Evolutionary conservation across 352 stramenopile species (phyloP).

Genomic region (Phytophthora melonis): DNA sequence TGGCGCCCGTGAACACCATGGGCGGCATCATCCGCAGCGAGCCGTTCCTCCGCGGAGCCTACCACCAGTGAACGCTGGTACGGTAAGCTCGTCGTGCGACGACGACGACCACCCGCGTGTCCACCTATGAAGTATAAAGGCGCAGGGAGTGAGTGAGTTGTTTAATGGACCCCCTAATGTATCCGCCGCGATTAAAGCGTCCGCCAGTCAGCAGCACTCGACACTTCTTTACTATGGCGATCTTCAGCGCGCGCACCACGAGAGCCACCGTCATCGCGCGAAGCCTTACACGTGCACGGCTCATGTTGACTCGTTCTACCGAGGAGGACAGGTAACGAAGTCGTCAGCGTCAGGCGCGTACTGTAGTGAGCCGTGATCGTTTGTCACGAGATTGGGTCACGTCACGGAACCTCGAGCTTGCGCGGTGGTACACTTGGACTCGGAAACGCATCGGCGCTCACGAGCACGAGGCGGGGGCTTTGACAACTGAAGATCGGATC

Average conservation of each 20-base stretch:
- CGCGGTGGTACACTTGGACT: conserved; percentile 25
- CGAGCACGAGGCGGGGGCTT: background rate
- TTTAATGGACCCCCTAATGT: conserved; percentile 23
- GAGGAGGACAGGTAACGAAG: background rate
- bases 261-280: conserved; percentile 1
- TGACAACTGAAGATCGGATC: conserved; percentile 35
- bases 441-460: conserved; percentile 15
- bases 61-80: conserved; percentile 27
- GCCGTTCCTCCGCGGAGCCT: conserved; percentile 38
- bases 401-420: conserved; percentile 1
- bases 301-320: conserved; percentile 20
- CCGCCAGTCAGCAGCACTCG: background rate
- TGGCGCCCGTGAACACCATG: conserved; percentile 29
- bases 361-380: conserved; percentile 4
- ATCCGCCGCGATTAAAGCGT: conserved; percentile 16
- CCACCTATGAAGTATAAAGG: too few species aligned
- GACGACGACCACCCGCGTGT: background rate
- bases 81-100: background rate
- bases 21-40: conserved; percentile 42
- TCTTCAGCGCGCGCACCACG: too few species aligned
- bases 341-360: background rate
- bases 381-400: conserved; percentile 24
- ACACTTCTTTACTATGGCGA: conserved; percentile 27
- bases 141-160: background rate
- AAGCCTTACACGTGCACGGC: conserved; percentile 10